Conservation (phyloP, 176 grass and related monocot species). For the Pharus latifolius region DNA sequence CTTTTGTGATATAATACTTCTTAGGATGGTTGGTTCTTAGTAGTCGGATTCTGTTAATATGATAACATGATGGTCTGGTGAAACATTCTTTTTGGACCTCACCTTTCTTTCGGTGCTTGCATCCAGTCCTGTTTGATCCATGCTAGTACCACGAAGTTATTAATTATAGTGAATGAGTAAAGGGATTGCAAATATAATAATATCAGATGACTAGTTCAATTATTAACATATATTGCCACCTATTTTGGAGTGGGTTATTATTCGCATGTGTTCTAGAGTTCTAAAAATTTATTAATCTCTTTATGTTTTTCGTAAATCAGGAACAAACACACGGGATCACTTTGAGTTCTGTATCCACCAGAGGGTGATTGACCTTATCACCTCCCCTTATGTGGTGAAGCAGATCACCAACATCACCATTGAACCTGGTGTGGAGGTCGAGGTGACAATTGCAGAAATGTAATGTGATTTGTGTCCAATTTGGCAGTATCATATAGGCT, state of each 20-base stretch:
- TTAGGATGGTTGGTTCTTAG: too few species aligned
- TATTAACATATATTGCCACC: too few species aligned
- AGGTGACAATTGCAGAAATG: conserved; percentile 31
- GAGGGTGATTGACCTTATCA: conserved; percentile 43
- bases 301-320: conserved; percentile 2
- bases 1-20: too few species aligned
- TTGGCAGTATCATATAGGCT: neutral
- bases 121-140: neutral
- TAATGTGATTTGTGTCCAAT: neutral
- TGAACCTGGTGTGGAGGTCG: conserved; percentile 32
- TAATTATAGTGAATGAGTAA: neutral
- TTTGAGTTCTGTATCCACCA: conserved; percentile 51
- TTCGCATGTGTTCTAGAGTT: neutral
- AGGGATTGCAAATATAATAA: too few species aligned
- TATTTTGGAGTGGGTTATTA: too few species aligned
- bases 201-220: too few species aligned
- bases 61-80: too few species aligned
- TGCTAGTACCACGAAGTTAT: neutral
- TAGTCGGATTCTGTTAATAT: too few species aligned
- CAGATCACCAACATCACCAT: conserved; percentile 40
- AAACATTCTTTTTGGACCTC: neutral
- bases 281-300: neutral
- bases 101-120: neutral
- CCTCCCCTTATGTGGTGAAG: conserved; percentile 41
- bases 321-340: conserved; percentile 47